Conservation (phyloP, 164 flowering plant species). For the Vitis labrusca region DNA sequence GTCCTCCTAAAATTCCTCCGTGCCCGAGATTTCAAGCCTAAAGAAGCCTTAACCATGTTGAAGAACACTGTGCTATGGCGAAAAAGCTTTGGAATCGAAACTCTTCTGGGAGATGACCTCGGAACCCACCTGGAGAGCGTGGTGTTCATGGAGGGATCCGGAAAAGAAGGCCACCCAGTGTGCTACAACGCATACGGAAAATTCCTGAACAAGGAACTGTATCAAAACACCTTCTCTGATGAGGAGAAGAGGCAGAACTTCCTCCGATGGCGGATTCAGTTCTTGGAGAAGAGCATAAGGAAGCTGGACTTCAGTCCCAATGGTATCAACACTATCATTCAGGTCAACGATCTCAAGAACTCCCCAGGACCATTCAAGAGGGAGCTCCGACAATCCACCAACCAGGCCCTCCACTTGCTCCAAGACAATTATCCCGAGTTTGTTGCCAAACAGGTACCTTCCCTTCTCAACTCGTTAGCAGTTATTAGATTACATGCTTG, state of each 20-base stretch:
- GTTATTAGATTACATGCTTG: no score
- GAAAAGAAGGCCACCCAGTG: slow-evolving; percentile 82
- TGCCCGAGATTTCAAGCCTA: slow-evolving; percentile 89
- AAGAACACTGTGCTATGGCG: slow-evolving; percentile 79
- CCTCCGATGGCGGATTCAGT: slow-evolving; percentile 75
- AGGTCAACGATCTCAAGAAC: slow-evolving; percentile 80
- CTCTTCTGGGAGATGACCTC: slow-evolving; percentile 58
- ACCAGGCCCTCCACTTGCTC: slow-evolving; percentile 64
- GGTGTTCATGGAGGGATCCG: slow-evolving; percentile 74
- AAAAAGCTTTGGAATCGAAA: slow-evolving; percentile 71
- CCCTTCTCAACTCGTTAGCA: no score
- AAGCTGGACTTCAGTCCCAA: slow-evolving; percentile 76
- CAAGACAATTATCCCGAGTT: slow-evolving; percentile 97
- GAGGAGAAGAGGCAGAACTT: slow-evolving; percentile 76
- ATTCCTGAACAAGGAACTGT: slow-evolving; percentile 76
- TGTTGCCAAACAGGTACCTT: slow-evolving; percentile 83
- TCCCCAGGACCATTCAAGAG: slow-evolving; percentile 64
- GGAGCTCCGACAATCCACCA: slow-evolving; percentile 64
- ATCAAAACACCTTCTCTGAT: slow-evolving; percentile 59
- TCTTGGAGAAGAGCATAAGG: slow-evolving; percentile 78
- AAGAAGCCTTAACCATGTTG: slow-evolving; percentile 83
- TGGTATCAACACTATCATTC: slow-evolving; percentile 68
- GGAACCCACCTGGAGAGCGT: slow-evolving; percentile 66
- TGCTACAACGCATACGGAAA: slow-evolving; percentile 88
- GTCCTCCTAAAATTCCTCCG: slow-evolving; percentile 81